Percentiles rank a stretch among this genome's conserved stretches.
These are phyloP conservation scores for Dimargaris cristalligena DNA, from an alignment of 192 early-diverging fungal genomes.

Conservation along the genomic window DNA sequence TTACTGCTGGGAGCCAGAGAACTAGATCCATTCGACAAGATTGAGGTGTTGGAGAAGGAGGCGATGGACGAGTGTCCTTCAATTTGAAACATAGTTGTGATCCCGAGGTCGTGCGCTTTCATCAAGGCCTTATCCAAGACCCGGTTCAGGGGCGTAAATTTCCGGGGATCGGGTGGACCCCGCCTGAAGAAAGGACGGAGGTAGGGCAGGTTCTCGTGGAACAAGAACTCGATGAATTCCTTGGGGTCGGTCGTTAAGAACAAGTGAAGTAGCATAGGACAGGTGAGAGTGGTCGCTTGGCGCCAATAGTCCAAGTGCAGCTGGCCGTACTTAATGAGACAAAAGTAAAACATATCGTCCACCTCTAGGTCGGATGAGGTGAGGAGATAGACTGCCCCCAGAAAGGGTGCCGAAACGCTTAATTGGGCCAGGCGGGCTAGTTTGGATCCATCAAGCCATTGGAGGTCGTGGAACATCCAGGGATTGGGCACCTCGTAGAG, in stretches of 20 bases:
- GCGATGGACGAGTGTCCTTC: not conserved
- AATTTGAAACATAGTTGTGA: not conserved
- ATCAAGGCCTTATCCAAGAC: not conserved
- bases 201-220: conserved; percentile 8
- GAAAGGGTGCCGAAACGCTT: not conserved
- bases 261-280: conserved; percentile 7
- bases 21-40: too few relatives aligned
- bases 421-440: not conserved
- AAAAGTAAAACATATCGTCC: conserved; percentile 9
- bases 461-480: conserved; percentile 26
- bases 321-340: conserved; percentile 4
- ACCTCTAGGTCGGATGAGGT: conserved; percentile 4
- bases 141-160: conserved; percentile 1
- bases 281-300: conserved; percentile 7
- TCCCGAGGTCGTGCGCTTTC: not conserved
- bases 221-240: conserved; percentile 5
- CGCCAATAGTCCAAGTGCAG: not conserved
- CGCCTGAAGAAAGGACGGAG: conserved; percentile 1
- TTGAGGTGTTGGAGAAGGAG: too few relatives aligned
- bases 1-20: not conserved
- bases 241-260: not conserved
- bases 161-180: not conserved
- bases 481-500: conserved; percentile 23
- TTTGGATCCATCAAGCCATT: not conserved
- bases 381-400: not conserved